Percentiles rank a stretch among this genome's conserved stretches.
These are phyloP conservation scores for Fusarium oligoseptatum DNA, from an alignment of 2,329 filamentous ascomycete species.

Conservation along the genomic window DNA sequence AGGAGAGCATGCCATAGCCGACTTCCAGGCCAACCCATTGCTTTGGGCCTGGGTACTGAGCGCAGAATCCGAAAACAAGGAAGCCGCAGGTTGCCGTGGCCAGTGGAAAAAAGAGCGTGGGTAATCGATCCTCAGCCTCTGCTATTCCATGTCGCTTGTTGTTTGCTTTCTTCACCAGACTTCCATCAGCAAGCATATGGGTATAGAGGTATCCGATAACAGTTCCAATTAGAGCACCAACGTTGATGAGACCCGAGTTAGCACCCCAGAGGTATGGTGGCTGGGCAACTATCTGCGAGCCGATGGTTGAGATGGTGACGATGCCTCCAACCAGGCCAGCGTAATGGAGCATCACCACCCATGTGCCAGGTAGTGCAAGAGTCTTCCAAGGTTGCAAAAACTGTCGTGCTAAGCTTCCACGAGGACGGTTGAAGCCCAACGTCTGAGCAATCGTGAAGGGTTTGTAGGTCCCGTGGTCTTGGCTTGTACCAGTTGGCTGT, in stretches of 20 bases:
- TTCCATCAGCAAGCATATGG: constrained; percentile 38
- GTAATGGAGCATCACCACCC: constrained; percentile 55
- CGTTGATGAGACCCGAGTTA: constrained; percentile 51
- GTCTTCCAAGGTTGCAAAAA: constrained; percentile 33
- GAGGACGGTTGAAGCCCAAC: constrained; percentile 24
- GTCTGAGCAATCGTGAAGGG: constrained; percentile 21
- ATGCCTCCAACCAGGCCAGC: constrained; percentile 53
- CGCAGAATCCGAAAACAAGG: constrained; percentile 55
- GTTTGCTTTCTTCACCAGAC: constrained; percentile 23
- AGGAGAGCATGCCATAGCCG: constrained; percentile 53
- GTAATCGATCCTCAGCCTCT: constrained; percentile 52
- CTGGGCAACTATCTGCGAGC: constrained; percentile 46
- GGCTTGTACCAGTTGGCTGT: not conserved
- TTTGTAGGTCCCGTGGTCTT: not conserved
- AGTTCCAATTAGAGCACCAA: constrained; percentile 51
- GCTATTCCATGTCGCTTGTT: constrained; percentile 42
- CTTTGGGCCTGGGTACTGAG: constrained; percentile 46
- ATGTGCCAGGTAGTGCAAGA: constrained; percentile 48
- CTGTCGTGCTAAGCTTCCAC: constrained; percentile 7
- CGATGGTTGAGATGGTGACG: constrained; percentile 53
- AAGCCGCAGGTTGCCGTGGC: constrained; percentile 50
- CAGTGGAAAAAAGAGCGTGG: constrained; percentile 49
- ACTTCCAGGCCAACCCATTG: constrained; percentile 53
- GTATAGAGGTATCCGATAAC: constrained; percentile 48
- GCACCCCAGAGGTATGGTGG: constrained; percentile 53